Conservation (phyloP, 139 green algal species). For the Chlamydomonas schloesseri region DNA sequence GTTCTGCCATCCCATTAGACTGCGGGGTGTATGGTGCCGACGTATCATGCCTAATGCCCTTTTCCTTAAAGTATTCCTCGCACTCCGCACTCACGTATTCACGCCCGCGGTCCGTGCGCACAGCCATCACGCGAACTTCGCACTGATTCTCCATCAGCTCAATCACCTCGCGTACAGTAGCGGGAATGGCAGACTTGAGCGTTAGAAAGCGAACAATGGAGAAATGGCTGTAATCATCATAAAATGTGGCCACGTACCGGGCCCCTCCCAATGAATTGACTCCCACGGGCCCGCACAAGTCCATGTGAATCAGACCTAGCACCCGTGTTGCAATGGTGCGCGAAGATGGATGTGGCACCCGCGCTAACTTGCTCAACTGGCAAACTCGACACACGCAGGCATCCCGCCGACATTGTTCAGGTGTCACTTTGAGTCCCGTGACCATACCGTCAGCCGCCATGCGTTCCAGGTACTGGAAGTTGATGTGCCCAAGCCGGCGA, state of each 20-base stretch:
- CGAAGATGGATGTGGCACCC: not conserved
- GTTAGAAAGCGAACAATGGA: not conserved
- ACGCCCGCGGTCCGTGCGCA: conserved; percentile 39
- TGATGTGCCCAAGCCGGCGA: not conserved
- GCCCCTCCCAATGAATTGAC: not conserved
- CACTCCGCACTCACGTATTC: conserved; percentile 20
- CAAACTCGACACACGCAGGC: not conserved
- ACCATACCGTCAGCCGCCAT: not conserved
- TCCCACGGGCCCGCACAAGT: not conserved
- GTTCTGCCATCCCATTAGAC: conserved; percentile 48
- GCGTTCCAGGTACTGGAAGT: not conserved
- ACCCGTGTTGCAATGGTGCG: no score
- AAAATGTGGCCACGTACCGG: not conserved
- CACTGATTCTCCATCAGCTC: not conserved
- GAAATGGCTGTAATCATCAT: not conserved
- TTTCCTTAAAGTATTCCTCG: not conserved
- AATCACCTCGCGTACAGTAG: not conserved
- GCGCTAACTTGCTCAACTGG: not conserved
- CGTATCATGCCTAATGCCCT: conserved; percentile 27
- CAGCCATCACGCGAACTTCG: not conserved
- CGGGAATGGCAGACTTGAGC: not conserved
- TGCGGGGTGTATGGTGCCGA: conserved; percentile 38
- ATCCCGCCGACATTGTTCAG: not conserved
- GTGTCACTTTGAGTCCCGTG: not conserved
- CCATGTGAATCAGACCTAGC: not conserved